Conservation (phyloP, 306 rosid species). For the Cercis canadensis region DNA sequence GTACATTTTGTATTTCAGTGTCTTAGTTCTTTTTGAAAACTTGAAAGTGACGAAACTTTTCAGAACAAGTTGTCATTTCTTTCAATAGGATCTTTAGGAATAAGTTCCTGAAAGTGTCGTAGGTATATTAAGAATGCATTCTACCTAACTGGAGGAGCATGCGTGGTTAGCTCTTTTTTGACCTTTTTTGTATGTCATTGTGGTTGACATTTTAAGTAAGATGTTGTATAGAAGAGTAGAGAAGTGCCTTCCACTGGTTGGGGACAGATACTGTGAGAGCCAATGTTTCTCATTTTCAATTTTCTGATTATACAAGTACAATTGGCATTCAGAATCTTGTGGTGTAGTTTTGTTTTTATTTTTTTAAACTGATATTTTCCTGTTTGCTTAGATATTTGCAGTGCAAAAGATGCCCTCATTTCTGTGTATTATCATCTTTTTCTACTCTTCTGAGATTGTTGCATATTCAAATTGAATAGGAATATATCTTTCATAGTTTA, state of each 20-base stretch:
- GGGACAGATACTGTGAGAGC: not conserved
- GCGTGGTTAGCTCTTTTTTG: not conserved
- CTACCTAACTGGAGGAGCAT: not conserved
- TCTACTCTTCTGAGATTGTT: not conserved
- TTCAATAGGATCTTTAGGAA: not conserved
- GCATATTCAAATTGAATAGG: not conserved
- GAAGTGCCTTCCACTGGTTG: not conserved
- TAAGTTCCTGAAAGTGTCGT: too few species aligned
- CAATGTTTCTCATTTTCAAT: conserved; percentile 4
- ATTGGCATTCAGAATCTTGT: too few species aligned
- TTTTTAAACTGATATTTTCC: not conserved
- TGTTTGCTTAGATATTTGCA: not conserved
- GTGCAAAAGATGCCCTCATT: not conserved
- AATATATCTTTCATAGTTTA: not conserved
- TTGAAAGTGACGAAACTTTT: not conserved
- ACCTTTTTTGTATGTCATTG: not conserved
- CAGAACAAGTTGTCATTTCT: not conserved
- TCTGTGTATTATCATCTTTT: not conserved
- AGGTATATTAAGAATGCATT: not conserved
- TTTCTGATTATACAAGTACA: not conserved
- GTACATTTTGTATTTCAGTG: not conserved
- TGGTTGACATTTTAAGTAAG: conserved; percentile 6
- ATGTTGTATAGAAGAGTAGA: not conserved
- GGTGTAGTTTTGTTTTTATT: too few species aligned
- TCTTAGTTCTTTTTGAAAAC: not conserved